These are phyloP conservation scores for Starmera dryadoides DNA, from an alignment of 805 yeast genomes.

Conservation along the genomic window DNA sequence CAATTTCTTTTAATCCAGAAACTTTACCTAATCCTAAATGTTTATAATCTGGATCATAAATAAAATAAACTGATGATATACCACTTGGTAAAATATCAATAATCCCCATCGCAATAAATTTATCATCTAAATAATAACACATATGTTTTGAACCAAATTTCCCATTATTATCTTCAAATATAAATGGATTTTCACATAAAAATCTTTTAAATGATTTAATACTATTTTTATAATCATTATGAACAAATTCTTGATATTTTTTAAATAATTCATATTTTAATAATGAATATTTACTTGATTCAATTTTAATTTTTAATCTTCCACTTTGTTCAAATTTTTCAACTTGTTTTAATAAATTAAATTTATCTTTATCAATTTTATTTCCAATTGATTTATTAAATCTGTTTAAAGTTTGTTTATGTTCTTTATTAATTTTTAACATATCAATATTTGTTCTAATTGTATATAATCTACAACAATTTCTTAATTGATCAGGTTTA, in stretches of 20 bases:
- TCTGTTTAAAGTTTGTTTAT: conserved; percentile 55
- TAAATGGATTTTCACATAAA: conserved; percentile 64
- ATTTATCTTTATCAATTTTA: conserved; percentile 10
- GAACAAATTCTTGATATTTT: conserved; percentile 67
- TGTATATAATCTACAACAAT: conserved; percentile 76
- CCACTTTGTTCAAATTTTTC: conserved; percentile 27
- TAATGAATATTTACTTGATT: conserved; percentile 39
- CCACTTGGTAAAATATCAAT: conserved; percentile 71
- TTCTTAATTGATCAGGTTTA: conserved; percentile 58
- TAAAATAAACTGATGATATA: conserved; percentile 77
- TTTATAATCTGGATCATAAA: conserved; percentile 79
- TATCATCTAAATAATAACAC: conserved; percentile 57
- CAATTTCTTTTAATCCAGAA: conserved; percentile 66
- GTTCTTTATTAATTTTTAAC: conserved; percentile 54
- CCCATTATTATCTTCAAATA: conserved; percentile 10
- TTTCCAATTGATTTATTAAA: conserved; percentile 28
- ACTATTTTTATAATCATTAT: conserved; percentile 50
- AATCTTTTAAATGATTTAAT: conserved; percentile 50
- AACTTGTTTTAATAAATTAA: conserved; percentile 28
- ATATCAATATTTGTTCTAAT: conserved; percentile 50
- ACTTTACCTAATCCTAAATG: conserved; percentile 69
- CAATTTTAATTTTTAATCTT: conserved; percentile 38
- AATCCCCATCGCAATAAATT: conserved; percentile 68
- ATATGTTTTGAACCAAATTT: conserved; percentile 68
- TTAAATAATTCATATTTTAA: conserved; percentile 60